Percentiles rank a stretch among this genome's conserved stretches.
Conservation (phyloP, 202 grass and related monocot species). For the Thinopyrum obtusiflorum region DNA sequence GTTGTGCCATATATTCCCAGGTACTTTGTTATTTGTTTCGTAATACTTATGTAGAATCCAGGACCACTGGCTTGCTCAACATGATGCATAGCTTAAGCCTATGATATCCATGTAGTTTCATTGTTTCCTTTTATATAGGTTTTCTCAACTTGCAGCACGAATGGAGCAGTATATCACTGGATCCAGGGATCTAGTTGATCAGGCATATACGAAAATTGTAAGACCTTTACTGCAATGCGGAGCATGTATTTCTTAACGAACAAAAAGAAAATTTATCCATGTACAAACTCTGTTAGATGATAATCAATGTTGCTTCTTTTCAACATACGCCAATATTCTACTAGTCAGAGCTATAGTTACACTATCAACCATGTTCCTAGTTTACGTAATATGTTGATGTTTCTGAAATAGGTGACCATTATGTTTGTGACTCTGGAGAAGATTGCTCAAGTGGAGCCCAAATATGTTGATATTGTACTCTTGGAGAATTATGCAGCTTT, state of each 20-base stretch:
- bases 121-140: conserved; percentile 46
- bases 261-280: background rate
- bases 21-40: conserved; percentile 29
- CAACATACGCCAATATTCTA: background rate
- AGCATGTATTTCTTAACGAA: background rate
- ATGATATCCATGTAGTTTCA: background rate
- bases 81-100: background rate
- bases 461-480: conserved; percentile 89
- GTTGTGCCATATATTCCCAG: conserved; percentile 86
- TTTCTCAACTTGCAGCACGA: conserved; percentile 73
- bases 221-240: conserved; percentile 16
- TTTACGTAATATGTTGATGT: conserved; percentile 2
- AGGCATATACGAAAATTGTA: conserved; percentile 95
- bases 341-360: background rate
- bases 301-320: background rate
- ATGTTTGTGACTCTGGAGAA: conserved; percentile 97
- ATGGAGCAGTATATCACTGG: conserved; percentile 92
- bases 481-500: conserved; percentile 97
- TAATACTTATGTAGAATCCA: conserved; percentile 7
- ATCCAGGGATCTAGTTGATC: conserved; percentile 90
- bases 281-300: background rate
- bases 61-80: background rate
- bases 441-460: conserved; percentile 87
- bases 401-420: conserved; percentile 61
- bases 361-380: background rate